phyloP scores from a whole-genome alignment of 352 stramenopile species.

The Phytophthora agathidicida region DNA sequence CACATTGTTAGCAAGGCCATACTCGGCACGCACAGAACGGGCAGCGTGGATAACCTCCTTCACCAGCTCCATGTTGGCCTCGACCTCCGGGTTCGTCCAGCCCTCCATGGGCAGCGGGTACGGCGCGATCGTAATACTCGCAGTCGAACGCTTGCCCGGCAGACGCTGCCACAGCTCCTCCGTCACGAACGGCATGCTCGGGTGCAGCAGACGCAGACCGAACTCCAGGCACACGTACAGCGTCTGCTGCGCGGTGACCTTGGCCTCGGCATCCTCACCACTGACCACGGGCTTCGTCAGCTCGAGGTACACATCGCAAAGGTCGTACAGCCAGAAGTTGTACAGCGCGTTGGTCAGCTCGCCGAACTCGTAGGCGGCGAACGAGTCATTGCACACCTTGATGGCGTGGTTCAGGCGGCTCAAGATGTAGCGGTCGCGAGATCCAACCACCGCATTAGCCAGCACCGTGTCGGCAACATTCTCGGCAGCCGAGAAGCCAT shows the following conservation, averaged over 20 bases:
- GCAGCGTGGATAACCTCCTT: conserved; percentile 96
- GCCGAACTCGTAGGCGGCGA: conserved; percentile 96
- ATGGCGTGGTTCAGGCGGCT: conserved; percentile 85
- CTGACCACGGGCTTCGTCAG: conserved; percentile 97
- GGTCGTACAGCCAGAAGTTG: conserved; percentile 98
- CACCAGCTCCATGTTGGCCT: conserved; percentile 93
- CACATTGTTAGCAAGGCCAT: conserved; percentile 82
- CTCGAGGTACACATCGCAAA: conserved; percentile 99
- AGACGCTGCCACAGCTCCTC: conserved; percentile 93
- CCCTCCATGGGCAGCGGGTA: conserved; percentile 75
- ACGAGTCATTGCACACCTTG: conserved; percentile 78
- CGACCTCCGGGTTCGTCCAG: conserved; percentile 90
- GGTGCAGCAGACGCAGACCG: conserved; percentile 94
- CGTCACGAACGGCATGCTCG: conserved; percentile 98
- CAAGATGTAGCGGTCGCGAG: conserved; percentile 83
- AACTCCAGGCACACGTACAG: conserved; percentile 88
- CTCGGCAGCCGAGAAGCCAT: conserved; percentile 60
- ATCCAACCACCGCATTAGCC: conserved; percentile 64
- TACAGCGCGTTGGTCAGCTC: conserved; percentile 96
- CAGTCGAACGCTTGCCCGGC: conserved; percentile 64
- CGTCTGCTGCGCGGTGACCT: conserved; percentile 82
- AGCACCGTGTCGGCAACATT: conserved; percentile 65
- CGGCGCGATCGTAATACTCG: conserved; percentile 80
- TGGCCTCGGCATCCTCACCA: conserved; percentile 74
- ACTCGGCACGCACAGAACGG: conserved; percentile 93